These are phyloP conservation scores for Secale cereale DNA, from an alignment of 176 grass and related monocot genomes.

Conservation along the genomic window DNA sequence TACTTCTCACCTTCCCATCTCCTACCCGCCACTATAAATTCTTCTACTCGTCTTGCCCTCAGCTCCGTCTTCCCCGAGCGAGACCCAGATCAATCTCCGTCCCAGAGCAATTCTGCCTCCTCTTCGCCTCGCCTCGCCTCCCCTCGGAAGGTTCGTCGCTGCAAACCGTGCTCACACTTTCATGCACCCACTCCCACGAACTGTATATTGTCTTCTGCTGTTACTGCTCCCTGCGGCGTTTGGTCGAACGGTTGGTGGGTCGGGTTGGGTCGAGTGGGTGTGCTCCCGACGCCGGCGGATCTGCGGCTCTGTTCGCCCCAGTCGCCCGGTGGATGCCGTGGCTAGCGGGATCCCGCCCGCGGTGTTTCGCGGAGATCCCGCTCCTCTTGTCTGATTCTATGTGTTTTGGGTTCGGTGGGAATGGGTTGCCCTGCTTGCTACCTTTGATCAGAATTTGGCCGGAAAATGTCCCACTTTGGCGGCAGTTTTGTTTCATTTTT, in stretches of 20 bases:
- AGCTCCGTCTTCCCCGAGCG: background rate
- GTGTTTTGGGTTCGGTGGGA: constrained; percentile 14
- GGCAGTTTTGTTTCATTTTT: background rate
- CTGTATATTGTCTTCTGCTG: background rate
- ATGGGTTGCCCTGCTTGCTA: constrained; percentile 23
- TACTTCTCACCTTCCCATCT: constrained; percentile 20
- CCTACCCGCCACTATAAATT: constrained; percentile 43
- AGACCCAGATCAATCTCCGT: background rate
- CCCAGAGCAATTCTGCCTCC: constrained; percentile 1
- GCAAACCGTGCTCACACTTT: background rate
- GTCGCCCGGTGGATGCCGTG: background rate
- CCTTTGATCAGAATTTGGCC: constrained; percentile 18
- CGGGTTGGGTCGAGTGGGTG: background rate
- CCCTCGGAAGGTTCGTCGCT: constrained; percentile 30
- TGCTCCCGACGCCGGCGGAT: constrained; percentile 20
- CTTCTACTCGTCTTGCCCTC: background rate
- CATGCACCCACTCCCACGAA: background rate
- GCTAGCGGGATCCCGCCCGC: constrained; percentile 4
- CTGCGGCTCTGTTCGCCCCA: constrained; percentile 15
- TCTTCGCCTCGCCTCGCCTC: background rate
- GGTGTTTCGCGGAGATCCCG: constrained; percentile 13
- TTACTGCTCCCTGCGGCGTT: constrained; percentile 17
- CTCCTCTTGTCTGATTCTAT: background rate
- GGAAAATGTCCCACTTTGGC: background rate
- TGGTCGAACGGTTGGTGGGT: constrained; percentile 15